These are phyloP conservation scores for Fusarium domesticum DNA, from an alignment of 2,329 filamentous ascomycete species.

Conservation along the genomic window DNA sequence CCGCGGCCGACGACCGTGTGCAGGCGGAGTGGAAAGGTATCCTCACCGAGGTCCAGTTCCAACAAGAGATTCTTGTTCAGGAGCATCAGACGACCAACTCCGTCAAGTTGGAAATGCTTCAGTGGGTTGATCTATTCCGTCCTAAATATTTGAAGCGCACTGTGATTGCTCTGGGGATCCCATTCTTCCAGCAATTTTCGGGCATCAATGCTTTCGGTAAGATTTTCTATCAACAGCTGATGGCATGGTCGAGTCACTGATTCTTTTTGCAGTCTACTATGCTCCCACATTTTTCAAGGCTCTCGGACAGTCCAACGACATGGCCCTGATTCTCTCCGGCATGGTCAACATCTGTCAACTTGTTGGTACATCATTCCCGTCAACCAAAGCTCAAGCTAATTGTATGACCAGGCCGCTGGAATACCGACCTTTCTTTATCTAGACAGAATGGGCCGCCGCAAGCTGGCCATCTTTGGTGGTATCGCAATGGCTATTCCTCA, in stretches of 20 bases:
- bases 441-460: constrained; percentile 32
- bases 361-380: no score
- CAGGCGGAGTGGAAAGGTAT: constrained; percentile 48
- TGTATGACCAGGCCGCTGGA: no score
- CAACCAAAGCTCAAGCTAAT: no score
- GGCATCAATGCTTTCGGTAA: constrained; percentile 1
- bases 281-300: constrained; percentile 28
- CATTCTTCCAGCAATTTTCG: constrained; percentile 27
- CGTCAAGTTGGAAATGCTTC: constrained; percentile 3
- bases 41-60: constrained; percentile 45
- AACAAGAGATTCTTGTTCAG: constrained; percentile 31
- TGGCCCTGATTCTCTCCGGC: constrained; percentile 32
- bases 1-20: constrained; percentile 41
- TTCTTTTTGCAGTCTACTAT: constrained; percentile 24
- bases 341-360: constrained; percentile 37
- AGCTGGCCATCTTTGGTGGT: constrained; percentile 18
- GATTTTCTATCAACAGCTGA: background rate
- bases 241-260: constrained; percentile 10
- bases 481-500: constrained; percentile 20
- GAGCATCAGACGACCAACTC: constrained; percentile 1
- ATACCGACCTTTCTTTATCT: constrained; percentile 29
- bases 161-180: constrained; percentile 15
- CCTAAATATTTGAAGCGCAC: constrained; percentile 5
- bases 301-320: constrained; percentile 28
- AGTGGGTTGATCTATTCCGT: constrained; percentile 10